Evolutionary conservation across 495 filamentous ascomycete genomes (phyloP), one percentile per base, ranked within the genome.

Genomic region (Elasticomyces elasticus): DNA sequence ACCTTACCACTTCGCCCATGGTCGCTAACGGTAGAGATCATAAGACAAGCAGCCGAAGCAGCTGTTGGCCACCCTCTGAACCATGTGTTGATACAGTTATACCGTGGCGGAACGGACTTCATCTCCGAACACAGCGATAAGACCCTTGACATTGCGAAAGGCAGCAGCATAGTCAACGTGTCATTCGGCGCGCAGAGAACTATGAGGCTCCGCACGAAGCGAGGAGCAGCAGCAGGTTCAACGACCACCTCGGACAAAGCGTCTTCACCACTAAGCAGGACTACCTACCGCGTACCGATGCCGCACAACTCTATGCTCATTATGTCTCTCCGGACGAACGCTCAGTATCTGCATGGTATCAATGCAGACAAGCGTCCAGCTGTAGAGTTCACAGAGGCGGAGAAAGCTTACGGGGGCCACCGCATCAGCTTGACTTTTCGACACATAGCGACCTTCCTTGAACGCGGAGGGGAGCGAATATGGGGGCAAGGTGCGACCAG

Each of bases 91-190:
- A 91, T 97, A 30, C 92, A 98, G 64, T 78, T 90, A 38, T 98
- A 98, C 63, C 89, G 92, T 10, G 75, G 79, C 60, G 90, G 94
- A 19, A 77, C 83, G n/a, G 92, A 98, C 66, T 85, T 86, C 60
- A 99, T 99, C 55, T 94, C 89, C 9, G 94, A 99, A 63, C 92
- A 99, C 66, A 89, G 85, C 26, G 92, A 99, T 63, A 99, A 99
- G 70, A 95, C 91, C 0, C 70, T 99, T 5, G 92, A 99, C 60
- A 94, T 99, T 49, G 82, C 79, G 30, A 81, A 77, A 38, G 82
- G 78, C 12, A 89, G 82, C 12, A 86, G 71, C 52, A 94, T 99
- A 55, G 89, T 88, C 50, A 97, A 97, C 64, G 82, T 96, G 43
- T 94, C 87, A 54, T 74, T 99, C 19, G 92, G 92, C 5, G 92